Conservation (phyloP, 768 basidiomycete species). For the Dioszegia aurantiaca region DNA sequence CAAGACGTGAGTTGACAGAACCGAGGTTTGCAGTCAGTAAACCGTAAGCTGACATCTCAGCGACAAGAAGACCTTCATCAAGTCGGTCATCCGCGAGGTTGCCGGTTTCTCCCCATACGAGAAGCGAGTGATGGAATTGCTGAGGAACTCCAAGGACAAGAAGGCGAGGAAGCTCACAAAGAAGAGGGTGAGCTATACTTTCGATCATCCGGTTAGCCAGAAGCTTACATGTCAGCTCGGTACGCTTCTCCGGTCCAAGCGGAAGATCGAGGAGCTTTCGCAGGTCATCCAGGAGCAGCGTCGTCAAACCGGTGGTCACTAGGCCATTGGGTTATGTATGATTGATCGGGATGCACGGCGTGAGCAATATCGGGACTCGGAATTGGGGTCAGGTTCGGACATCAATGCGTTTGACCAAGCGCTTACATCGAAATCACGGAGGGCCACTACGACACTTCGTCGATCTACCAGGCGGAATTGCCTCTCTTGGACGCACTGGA, state of each 20-base stretch:
- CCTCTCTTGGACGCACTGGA: too few relatives aligned
- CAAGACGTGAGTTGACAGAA: slow-evolving; percentile 60
- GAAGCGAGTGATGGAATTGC: slow-evolving; percentile 93
- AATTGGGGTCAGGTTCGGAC: too few relatives aligned
- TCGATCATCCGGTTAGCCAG: neutral
- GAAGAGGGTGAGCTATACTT: slow-evolving; percentile 76
- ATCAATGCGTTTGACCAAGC: too few relatives aligned
- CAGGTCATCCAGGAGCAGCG: slow-evolving; percentile 66
- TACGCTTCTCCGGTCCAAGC: slow-evolving; percentile 95
- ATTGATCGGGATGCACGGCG: slow-evolving; percentile 9
- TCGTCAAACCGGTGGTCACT: slow-evolving; percentile 53
- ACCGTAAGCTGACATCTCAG: slow-evolving; percentile 20
- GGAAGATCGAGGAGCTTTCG: slow-evolving; percentile 95
- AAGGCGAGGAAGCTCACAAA: slow-evolving; percentile 98
- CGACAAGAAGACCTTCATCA: slow-evolving; percentile 88
- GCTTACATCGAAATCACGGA: too few relatives aligned
- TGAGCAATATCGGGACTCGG: neutral
- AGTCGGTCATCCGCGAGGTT: slow-evolving; percentile 91
- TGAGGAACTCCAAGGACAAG: slow-evolving; percentile 99
- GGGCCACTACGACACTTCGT: too few relatives aligned
- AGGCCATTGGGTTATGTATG: slow-evolving; percentile 18
- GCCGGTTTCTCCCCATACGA: slow-evolving; percentile 97
- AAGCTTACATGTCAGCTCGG: slow-evolving; percentile 65
- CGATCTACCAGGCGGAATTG: too few relatives aligned
- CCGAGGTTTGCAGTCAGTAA: neutral